A percentile compares a stretch with the other conserved stretches of the same genome.
These are phyloP conservation scores for Termitomyces sp. DNA, from an alignment of 768 basidiomycete species.

Conservation along the genomic window DNA sequence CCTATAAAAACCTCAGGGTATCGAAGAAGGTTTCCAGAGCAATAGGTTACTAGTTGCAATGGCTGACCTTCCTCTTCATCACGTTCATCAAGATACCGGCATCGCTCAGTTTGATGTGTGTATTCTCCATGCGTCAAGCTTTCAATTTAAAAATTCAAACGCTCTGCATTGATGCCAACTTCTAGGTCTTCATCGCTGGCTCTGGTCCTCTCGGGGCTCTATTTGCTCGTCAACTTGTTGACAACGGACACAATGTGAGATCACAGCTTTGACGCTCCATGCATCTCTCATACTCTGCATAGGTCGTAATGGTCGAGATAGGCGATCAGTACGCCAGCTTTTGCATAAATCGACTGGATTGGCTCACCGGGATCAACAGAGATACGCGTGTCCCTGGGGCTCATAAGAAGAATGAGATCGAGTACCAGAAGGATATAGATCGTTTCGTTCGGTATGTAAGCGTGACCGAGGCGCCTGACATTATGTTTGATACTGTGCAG, in stretches of 20 bases:
- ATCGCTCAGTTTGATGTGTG: neutral
- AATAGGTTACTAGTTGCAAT: neutral
- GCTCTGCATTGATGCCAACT: neutral
- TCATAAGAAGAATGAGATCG: slow-evolving; percentile 31
- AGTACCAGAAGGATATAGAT: slow-evolving; percentile 30
- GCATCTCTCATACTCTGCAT: neutral
- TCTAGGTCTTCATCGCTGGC: neutral
- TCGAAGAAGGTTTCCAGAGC: neutral
- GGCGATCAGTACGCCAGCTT: neutral
- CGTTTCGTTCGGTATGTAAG: slow-evolving; percentile 19
- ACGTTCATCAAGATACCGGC: neutral
- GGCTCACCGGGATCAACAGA: neutral
- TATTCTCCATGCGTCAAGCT: neutral
- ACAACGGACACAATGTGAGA: neutral
- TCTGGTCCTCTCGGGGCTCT: neutral
- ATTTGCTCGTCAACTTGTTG: neutral
- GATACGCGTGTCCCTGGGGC: slow-evolving; percentile 6
- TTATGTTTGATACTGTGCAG: neutral
- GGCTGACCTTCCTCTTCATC: neutral
- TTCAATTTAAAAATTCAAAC: too few relatives aligned
- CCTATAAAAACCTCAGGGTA: neutral
- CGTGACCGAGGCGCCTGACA: neutral
- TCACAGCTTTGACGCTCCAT: neutral
- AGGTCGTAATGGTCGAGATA: neutral
- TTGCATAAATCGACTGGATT: neutral